Conservation (phyloP, 306 rosid species). For the Lotus japonicus region DNA sequence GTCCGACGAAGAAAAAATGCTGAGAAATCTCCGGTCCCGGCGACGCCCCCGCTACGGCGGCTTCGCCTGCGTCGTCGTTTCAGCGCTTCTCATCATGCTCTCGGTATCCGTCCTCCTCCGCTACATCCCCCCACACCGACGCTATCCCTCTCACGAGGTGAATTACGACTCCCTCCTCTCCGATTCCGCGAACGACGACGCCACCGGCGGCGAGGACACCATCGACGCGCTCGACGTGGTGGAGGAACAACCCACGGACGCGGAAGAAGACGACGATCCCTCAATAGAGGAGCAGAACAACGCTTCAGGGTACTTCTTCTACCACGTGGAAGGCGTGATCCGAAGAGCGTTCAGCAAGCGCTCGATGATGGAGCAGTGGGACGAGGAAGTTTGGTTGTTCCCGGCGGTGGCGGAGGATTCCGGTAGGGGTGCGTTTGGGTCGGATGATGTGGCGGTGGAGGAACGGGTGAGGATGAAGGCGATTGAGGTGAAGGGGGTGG, state of each 20-base stretch:
- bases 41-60: slow-evolving; percentile 61
- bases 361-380: slow-evolving; percentile 42
- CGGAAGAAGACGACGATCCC: slow-evolving; percentile 52
- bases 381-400: slow-evolving; percentile 29
- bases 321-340: slow-evolving; percentile 62
- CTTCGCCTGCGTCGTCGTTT: slow-evolving; percentile 44
- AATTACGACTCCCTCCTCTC: slow-evolving; percentile 46
- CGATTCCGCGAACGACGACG: slow-evolving; percentile 34
- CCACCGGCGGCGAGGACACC: slow-evolving; percentile 44
- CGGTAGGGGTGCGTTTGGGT: slow-evolving; percentile 53
- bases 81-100: slow-evolving; percentile 46
- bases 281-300: slow-evolving; percentile 32
- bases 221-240: slow-evolving; percentile 68
- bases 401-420: slow-evolving; percentile 36
- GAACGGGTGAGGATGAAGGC: slow-evolving; percentile 51
- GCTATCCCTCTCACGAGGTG: neutral
- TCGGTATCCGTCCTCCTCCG: slow-evolving; percentile 52
- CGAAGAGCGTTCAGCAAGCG: slow-evolving; percentile 43
- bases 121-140: slow-evolving; percentile 1
- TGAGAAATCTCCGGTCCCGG: slow-evolving; percentile 45
- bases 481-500: slow-evolving; percentile 43
- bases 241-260: slow-evolving; percentile 28
- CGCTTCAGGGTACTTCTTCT: slow-evolving; percentile 52
- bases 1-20: too few species aligned
- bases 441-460: slow-evolving; percentile 78